Base-by-base conservation (phyloP, 768 basidiomycete genomes). In the Boletales sp. region DNA sequence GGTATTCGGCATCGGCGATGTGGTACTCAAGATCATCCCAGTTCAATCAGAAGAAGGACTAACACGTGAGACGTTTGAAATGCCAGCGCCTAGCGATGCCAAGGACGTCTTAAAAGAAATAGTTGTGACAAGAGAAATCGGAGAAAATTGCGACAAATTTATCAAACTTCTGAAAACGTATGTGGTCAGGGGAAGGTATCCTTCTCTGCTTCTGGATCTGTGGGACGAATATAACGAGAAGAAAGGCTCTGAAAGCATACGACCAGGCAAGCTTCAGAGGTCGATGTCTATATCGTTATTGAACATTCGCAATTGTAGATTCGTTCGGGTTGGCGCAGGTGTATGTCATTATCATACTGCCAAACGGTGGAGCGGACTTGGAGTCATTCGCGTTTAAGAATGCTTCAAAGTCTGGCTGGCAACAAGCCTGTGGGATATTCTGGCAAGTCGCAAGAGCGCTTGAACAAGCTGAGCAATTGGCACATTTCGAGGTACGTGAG, bases 1-100 rank as follows among this genome's bases (percentile, higher is more conserved):
- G 63, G 97, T 99, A 27, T 99, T 91, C 66, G 87, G 87, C 8
- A 86, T 94, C 44, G 87, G 87, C 3, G 81, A 88, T 56, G 82
- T 94, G 31, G 93, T 94, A n/a, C 75, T 94, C 55, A 95, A 94
- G 72, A 78, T 97, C 40, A 83, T 94, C 34, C 93, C 92, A 7
- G 68, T 94, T 34, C 75, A 82, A 43, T 74, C 80, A 53, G 83
- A 84, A 58, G 72, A 32, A n/a, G 51, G 53, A 27, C 41, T 36
- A 5, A 32, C 39, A 18, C 59, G 62, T 35, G 71, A 70, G 24
- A 72, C 75, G 6, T 56, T 51, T 15, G 87, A 87, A 13, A 73
- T 74, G 10, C 92, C 90, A 0, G 76, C 81, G 12, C 81, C 82
- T 15, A 87, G 82, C 51, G 87, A 90, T 50, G 82, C 83, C 31